Conservation (phyloP, 2,329 filamentous ascomycete genomes). For the Penicillium griseofulvum region DNA sequence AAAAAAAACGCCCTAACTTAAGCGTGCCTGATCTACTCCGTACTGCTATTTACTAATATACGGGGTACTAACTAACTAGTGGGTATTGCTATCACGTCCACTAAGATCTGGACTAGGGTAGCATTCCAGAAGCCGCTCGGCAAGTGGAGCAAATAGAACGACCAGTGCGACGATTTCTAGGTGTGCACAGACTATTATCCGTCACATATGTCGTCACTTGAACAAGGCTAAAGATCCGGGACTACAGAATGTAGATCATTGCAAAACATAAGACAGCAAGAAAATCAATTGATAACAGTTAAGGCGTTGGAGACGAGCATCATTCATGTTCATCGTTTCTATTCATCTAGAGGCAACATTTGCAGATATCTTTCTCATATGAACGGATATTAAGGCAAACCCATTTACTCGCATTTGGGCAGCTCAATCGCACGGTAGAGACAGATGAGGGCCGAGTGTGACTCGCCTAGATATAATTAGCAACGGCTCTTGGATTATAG, state of each 20-base stretch:
- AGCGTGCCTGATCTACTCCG: no score
- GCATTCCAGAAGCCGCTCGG: no score
- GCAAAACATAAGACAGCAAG: background rate
- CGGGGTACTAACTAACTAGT: no score
- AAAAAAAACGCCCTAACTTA: no score
- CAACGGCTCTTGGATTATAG: conserved; percentile 2
- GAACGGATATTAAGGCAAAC: background rate
- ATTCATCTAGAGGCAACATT: conserved; percentile 24
- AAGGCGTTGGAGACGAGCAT: conserved; percentile 5
- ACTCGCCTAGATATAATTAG: conserved; percentile 43
- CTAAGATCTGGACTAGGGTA: no score
- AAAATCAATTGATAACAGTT: background rate
- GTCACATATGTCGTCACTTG: background rate
- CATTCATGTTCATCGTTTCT: conserved; percentile 25
- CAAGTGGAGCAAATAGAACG: no score
- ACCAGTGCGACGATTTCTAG: no score
- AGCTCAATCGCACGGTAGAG: conserved; percentile 52
- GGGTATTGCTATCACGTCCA: no score
- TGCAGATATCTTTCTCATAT: conserved; percentile 1
- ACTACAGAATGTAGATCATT: background rate
- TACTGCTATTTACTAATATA: no score
- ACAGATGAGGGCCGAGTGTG: conserved; percentile 51
- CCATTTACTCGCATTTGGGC: conserved; percentile 40
- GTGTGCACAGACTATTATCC: no score
- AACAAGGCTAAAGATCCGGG: background rate